Base-by-base conservation (phyloP, 768 basidiomycete species). In the Crepidotus variabilis region DNA sequence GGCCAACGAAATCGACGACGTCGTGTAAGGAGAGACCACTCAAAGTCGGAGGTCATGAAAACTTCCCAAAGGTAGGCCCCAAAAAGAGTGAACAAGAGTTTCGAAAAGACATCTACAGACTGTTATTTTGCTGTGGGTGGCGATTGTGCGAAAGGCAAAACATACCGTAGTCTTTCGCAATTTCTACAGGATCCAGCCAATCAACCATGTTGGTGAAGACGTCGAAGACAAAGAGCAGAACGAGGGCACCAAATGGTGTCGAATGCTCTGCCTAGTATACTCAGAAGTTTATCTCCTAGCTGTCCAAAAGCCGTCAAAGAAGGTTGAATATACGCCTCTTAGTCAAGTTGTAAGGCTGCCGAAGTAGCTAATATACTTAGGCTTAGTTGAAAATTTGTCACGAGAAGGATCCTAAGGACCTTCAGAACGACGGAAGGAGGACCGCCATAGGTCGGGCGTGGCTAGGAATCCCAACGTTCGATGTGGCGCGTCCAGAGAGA, bases 51-150 rank as follows among this genome's bases (percentile, higher is more conserved):
- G 14, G 88, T 87, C 61, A 76, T 70, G 59, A 83, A 75, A 43
- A 89, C 58, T 63, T 89, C 88, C 86, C 86, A 89, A 24, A 85
- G 52, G 60, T 86, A 86, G 50, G 86, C 68, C 16, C 88, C 88
- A 58, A 84, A 85, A 52, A 87, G 75, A n/a, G 74, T 72, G 61
- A 85, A 85, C 23, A 86, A 76, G 43, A 87, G 67, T 61, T 84
- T 83, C 46, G 72, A 72, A 63, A 88, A 87, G 50, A 79, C 77
- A 53, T 72, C 87, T 88, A 46, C 9, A 11, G 11, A 47, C 32
- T 21, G 50, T 47, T 18, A 43, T n/a, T 46, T 49, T 34, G 35
- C 32, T 13, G 8, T 39, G n/a, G n/a, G 36, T 28, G 23, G n/a
- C 46, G 55, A 47, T 51, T 35, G n/a, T 32, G 53, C 32, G 39